Evolutionary conservation across 2,329 filamentous ascomycete species (phyloP), one percentile per base, ranked within the genome.

Genomic region (Biscogniauxia marginata): DNA sequence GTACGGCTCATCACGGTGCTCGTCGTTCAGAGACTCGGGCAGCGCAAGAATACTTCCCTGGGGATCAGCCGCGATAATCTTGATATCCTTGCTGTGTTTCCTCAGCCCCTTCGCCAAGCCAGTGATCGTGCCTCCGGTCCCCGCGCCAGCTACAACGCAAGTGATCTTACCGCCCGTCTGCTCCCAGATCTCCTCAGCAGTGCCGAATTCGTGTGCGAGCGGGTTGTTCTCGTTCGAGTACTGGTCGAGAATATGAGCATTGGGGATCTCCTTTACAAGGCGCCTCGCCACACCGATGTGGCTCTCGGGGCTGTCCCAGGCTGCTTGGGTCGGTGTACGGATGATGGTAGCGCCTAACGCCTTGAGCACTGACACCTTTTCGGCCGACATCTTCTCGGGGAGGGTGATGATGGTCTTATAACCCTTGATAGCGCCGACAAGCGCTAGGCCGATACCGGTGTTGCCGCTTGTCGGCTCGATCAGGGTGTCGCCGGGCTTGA

Each of bases 351-450:
- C 95, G 62, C 93, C 93, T 52, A 99, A 84, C 24, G 95, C 93
- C 67, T 92, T 90, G 60, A 99, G 83, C 23, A 99, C 95, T 2
- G 93, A 89, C 43, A 99, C 95, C 77, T 99, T 99, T 77, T 99
- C 95, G 49, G 92, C 90, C 1, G 92, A 97, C 95, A 99, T 99
- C 82, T 99, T 99, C 78, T 99, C 95, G 51, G 95, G 95, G 47
- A 99, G 85, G 9, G 95, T 99, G 74, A 99, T 99, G 76, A 99
- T 98, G 44, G 93, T 96, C 76, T 93, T 93, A 82, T 98, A 99
- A 64, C 93, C 93, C 79, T 97, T 98, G 70, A 99, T 90, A 16
- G 95, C 95, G 56, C 86, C 93, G 18, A 98, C 93, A 30, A 99
- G 85, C 23, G 95, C 95, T 44, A 99, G 82, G 20, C 95, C 95